Evolutionary conservation across 2,329 filamentous ascomycete species (phyloP).

Genomic region (Sphaerostilbella broomeana): DNA sequence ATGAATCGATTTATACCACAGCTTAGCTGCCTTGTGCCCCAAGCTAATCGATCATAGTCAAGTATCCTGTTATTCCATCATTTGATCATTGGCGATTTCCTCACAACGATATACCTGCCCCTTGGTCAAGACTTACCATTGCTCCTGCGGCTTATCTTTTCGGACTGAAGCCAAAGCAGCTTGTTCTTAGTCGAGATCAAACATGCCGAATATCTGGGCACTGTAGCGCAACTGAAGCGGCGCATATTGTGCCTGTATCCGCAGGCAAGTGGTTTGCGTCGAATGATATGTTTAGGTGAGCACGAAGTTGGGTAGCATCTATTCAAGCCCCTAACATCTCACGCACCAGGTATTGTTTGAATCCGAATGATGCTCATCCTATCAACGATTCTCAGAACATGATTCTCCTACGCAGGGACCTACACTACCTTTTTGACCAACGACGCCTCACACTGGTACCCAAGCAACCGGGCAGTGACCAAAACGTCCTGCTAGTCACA

Average conservation of each 20-base stretch:
- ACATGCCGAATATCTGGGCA: conserved; percentile 3
- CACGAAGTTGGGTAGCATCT: too few relatives aligned
- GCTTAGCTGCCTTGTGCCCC: neutral
- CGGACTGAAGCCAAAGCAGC: neutral
- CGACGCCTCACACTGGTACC: neutral
- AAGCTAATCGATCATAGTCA: neutral
- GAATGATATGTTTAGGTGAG: conserved; percentile 4
- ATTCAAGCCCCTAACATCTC: neutral
- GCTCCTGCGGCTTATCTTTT: neutral
- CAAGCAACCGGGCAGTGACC: neutral
- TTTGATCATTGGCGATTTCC: conserved; percentile 8
- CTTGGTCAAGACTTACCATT: conserved; percentile 1
- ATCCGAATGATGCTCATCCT: neutral
- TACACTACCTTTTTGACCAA: conserved; percentile 4
- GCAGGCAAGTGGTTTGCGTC: conserved; percentile 1
- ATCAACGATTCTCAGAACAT: conserved; percentile 5
- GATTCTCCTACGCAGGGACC: conserved; percentile 1
- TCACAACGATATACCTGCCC: conserved; percentile 2
- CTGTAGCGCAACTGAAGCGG: neutral
- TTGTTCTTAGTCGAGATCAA: neutral
- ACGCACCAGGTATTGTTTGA: conserved; percentile 1
- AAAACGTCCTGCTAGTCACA: neutral
- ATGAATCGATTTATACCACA: neutral
- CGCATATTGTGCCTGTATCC: conserved; percentile 1
- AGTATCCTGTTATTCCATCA: conserved; percentile 7